Conservation (phyloP, 2,329 filamentous ascomycete genomes). For the Colletotrichum sp. region DNA sequence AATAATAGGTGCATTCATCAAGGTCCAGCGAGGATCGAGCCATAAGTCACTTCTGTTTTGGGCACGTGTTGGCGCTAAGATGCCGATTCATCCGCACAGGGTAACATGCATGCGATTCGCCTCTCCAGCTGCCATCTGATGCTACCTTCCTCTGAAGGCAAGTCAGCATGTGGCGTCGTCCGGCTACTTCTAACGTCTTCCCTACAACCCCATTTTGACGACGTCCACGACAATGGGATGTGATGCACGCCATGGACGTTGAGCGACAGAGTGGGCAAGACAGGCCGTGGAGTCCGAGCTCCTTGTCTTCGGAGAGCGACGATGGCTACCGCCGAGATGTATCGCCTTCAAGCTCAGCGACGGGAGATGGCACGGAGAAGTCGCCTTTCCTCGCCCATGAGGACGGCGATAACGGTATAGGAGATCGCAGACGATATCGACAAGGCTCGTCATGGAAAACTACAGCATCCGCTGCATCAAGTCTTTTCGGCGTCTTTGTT, state of each 20-base stretch:
- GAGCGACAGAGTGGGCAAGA: neutral
- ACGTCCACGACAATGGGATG: neutral
- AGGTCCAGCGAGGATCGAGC: neutral
- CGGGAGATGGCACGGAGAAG: neutral
- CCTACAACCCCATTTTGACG: neutral
- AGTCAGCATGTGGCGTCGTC: neutral
- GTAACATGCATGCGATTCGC: neutral
- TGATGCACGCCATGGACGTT: neutral
- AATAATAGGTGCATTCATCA: neutral
- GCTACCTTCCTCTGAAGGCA: neutral
- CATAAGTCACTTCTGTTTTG: neutral
- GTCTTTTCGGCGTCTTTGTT: neutral
- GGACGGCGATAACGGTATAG: neutral
- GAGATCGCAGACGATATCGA: neutral
- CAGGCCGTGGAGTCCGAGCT: neutral
- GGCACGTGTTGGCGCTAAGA: neutral
- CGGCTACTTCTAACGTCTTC: neutral
- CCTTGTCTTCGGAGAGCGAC: neutral
- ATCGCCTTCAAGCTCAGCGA: neutral
- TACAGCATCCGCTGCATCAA: neutral
- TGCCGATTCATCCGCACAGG: neutral
- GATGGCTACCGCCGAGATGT: neutral
- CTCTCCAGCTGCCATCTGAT: neutral
- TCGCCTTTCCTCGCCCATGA: neutral
- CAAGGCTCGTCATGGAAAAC: neutral